A percentile compares a stretch with the other conserved stretches of the same genome.
Evolutionary conservation across 768 basidiomycete genomes (phyloP).

Genomic region (Lactarius sanguifluus): DNA sequence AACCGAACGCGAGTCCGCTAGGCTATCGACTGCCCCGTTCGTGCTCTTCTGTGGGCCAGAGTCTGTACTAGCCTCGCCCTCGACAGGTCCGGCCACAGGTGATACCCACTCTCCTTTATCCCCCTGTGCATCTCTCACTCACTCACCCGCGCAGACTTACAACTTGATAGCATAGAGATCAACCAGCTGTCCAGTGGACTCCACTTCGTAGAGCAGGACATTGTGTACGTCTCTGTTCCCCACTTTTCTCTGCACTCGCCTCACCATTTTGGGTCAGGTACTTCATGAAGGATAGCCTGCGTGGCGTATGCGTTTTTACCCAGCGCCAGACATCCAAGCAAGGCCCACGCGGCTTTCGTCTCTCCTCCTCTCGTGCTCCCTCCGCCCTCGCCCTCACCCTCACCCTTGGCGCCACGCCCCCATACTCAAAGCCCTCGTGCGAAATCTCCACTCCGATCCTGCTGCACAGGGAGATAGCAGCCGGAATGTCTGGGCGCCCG

Average conservation of each 20-base stretch:
- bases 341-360: slow-evolving; percentile 76
- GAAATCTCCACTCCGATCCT: slow-evolving; percentile 50
- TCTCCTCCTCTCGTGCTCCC: slow-evolving; percentile 68
- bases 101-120: no score
- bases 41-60: no score
- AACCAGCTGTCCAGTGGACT: no score
- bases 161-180: no score
- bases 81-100: no score
- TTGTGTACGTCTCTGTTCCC: slow-evolving; percentile 54
- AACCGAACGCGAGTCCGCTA: no score
- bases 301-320: slow-evolving; percentile 74
- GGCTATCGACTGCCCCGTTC: no score
- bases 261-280: slow-evolving; percentile 37
- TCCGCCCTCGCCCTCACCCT: slow-evolving; percentile 64
- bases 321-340: slow-evolving; percentile 66
- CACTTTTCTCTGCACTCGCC: slow-evolving; percentile 9
- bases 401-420: slow-evolving; percentile 46
- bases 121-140: no score
- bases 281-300: slow-evolving; percentile 59
- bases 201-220: slow-evolving; percentile 53
- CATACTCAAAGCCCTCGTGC: slow-evolving; percentile 38
- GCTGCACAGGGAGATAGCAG: neutral
- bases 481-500: slow-evolving; percentile 58
- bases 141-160: no score
- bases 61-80: no score